A percentile compares a stretch with the other conserved stretches of the same genome.
These are phyloP conservation scores for Picea glauca DNA, from an alignment of 75 land plant genomes.

Conservation along the genomic window DNA sequence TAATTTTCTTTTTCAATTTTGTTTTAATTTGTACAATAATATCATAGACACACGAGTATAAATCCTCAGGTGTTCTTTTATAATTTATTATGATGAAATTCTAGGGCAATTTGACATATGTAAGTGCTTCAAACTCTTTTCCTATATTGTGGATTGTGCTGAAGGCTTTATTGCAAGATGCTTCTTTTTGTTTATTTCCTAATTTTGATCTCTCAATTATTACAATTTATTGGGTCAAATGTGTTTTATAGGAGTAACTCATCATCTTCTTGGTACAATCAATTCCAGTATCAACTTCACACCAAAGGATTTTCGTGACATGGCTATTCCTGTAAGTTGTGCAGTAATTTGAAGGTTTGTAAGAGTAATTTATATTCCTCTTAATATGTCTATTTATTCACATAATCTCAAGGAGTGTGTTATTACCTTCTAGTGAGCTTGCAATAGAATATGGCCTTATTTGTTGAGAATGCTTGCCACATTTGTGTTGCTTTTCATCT, in stretches of 20 bases:
- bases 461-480: no score
- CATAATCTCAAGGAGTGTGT: neutral
- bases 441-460: neutral
- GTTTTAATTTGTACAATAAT: neutral
- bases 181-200: slow-evolving; percentile 7
- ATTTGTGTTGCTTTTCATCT: neutral
- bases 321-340: slow-evolving; percentile 51
- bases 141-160: neutral
- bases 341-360: slow-evolving; percentile 19
- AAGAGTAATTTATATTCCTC: neutral
- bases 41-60: neutral
- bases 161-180: neutral
- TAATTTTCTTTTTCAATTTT: neutral
- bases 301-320: slow-evolving; percentile 60
- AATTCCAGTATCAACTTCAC: slow-evolving; percentile 53
- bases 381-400: neutral
- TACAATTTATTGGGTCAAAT: slow-evolving; percentile 6
- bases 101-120: neutral
- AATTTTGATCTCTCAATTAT: neutral
- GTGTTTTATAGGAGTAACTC: slow-evolving; percentile 48
- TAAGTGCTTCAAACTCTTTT: neutral
- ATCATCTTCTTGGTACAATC: slow-evolving; percentile 67
- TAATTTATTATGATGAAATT: neutral
- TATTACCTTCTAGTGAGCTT: neutral
- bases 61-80: neutral